phyloP scores from a whole-genome alignment of 345 rosid species.

The Arabis alpina region DNA sequence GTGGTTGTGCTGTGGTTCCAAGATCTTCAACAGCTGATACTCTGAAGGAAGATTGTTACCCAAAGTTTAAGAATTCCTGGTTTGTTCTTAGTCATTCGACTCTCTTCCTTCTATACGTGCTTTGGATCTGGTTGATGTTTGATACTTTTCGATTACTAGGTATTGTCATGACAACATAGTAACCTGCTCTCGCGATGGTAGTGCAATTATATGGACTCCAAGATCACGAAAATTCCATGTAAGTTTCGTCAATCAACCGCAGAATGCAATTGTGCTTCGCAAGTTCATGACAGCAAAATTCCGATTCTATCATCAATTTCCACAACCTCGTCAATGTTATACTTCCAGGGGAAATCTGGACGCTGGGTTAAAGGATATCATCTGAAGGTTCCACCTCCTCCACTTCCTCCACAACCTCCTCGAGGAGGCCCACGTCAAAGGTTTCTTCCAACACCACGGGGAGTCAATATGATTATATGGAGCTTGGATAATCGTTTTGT shows the following conservation, averaged over 20 bases:
- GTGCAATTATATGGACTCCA: slow-evolving; percentile 99
- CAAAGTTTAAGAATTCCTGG: slow-evolving; percentile 94
- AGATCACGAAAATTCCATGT: slow-evolving; percentile 90
- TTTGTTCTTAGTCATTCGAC: slow-evolving; percentile 43
- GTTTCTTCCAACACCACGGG: slow-evolving; percentile 96
- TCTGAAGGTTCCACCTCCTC: slow-evolving; percentile 99
- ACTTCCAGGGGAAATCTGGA: slow-evolving; percentile 80
- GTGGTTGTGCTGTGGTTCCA: slow-evolving; percentile 91
- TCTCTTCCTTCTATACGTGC: slow-evolving; percentile 19
- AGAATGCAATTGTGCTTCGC: slow-evolving; percentile 2
- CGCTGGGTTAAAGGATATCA: slow-evolving; percentile 94
- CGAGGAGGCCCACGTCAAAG: slow-evolving; percentile 99
- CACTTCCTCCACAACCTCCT: slow-evolving; percentile 96
- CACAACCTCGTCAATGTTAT: slow-evolving; percentile 21
- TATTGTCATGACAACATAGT: slow-evolving; percentile 95
- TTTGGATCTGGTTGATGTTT: slow-evolving; percentile 28
- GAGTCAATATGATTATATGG: slow-evolving; percentile 99
- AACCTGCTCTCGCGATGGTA: slow-evolving; percentile 99
- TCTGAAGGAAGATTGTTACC: slow-evolving; percentile 83
- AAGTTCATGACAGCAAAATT: slow-evolving; percentile 27
- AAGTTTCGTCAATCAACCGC: slow-evolving; percentile 41
- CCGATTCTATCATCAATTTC: slow-evolving; percentile 16
- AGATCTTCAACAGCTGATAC: slow-evolving; percentile 71
- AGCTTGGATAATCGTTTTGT: slow-evolving; percentile 99
- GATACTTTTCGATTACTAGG: slow-evolving; percentile 52